Evolutionary conservation across 75 land plant genomes (phyloP).

Genomic region (Pseudotsuga menziesii): DNA sequence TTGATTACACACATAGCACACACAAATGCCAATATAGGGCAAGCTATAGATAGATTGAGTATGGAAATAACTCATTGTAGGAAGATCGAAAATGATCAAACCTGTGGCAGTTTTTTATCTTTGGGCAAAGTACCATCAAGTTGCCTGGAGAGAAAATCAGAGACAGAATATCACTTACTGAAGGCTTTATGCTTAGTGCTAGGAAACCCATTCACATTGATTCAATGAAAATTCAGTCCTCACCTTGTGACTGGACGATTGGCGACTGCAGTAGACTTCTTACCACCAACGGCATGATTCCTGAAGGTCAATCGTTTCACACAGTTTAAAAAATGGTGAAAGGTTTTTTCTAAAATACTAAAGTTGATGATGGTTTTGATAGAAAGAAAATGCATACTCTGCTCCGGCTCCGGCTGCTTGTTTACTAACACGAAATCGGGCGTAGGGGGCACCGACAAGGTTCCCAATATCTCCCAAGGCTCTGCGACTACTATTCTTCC

Average conservation of each 20-base stretch:
- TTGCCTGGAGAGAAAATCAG: neutral
- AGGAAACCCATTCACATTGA: neutral
- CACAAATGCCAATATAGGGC: neutral
- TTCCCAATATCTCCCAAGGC: slow-evolving; percentile 42
- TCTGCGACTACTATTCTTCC: slow-evolving; percentile 17
- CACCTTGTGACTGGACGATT: too few species aligned
- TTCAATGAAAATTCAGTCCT: too few species aligned
- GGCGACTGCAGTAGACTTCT: too few species aligned
- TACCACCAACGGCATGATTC: too few species aligned
- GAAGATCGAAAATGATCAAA: neutral
- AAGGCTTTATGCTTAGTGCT: neutral
- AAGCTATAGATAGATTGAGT: neutral
- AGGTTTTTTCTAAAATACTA: too few species aligned
- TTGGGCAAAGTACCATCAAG: neutral
- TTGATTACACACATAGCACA: neutral
- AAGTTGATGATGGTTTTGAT: too few species aligned
- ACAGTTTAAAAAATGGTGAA: too few species aligned
- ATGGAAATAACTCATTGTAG: neutral
- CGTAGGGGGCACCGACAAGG: slow-evolving; percentile 18
- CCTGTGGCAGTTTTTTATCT: neutral
- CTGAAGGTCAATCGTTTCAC: too few species aligned
- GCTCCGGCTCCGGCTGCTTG: slow-evolving; percentile 13
- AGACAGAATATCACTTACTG: neutral
- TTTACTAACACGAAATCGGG: slow-evolving; percentile 19
- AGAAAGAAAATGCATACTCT: neutral